phyloP scores from a whole-genome alignment of 139 green algal genomes.

The Dunaliella primolecta region DNA sequence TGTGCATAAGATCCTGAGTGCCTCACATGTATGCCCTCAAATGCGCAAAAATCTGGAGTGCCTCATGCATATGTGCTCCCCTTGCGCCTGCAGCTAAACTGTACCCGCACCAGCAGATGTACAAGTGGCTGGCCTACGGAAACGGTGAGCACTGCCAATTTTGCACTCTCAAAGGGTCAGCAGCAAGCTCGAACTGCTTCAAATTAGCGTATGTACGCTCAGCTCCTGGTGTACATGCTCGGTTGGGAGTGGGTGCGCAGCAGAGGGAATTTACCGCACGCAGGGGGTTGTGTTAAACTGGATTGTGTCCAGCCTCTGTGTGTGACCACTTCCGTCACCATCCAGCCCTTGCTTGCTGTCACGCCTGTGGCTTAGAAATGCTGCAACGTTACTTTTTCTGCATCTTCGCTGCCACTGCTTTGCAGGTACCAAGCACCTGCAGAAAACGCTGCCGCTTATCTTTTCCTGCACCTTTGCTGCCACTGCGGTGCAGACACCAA shows the following conservation, averaged over 20 bases:
- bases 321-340: too few species aligned
- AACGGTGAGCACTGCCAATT: conserved; percentile 86
- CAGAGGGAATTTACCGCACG: background rate
- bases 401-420: too few species aligned
- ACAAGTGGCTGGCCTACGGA: conserved; percentile 88
- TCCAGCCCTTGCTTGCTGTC: too few species aligned
- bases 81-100: conserved; percentile 50
- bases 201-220: background rate
- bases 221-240: background rate
- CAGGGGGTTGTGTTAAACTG: background rate
- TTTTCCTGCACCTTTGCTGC: too few species aligned
- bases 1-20: background rate
- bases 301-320: background rate
- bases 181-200: background rate
- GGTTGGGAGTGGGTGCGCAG: background rate
- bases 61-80: background rate
- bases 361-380: too few species aligned
- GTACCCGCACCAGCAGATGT: conserved; percentile 79
- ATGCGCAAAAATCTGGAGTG: background rate
- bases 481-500: too few species aligned
- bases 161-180: background rate
- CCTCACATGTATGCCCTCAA: too few species aligned
- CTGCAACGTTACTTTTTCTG: too few species aligned
- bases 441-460: too few species aligned
- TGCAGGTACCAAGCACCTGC: too few species aligned